Percentiles rank a stretch among this genome's conserved stretches.
Conservation (phyloP, 75 land plant genomes). For the Chamaecyparis obtusa region DNA sequence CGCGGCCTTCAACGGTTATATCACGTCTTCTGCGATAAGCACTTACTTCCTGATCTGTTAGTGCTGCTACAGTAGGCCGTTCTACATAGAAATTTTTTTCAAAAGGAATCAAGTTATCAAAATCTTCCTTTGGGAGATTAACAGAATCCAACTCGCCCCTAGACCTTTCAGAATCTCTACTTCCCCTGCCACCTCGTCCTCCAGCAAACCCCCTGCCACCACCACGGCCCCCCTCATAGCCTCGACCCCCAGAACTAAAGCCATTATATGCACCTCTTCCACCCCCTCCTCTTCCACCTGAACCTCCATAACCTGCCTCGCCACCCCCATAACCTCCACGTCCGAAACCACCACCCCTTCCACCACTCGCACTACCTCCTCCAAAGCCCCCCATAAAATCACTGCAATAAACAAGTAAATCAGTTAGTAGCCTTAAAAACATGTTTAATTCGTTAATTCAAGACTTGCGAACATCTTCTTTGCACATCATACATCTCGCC, state of each 20-base stretch:
- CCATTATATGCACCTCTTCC: conserved; percentile 16
- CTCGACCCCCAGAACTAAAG: conserved; percentile 29
- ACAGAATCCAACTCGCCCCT: conserved; percentile 70
- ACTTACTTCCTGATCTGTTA: conserved; percentile 75
- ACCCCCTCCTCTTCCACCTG: not conserved
- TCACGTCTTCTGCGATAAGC: conserved; percentile 65
- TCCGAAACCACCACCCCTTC: not conserved
- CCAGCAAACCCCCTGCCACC: conserved; percentile 34
- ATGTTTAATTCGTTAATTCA: not conserved
- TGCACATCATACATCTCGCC: not conserved
- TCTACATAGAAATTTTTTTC: conserved; percentile 95
- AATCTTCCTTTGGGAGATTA: conserved; percentile 73
- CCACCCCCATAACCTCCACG: conserved; percentile 28
- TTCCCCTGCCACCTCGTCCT: conserved; percentile 34
- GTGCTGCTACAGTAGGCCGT: conserved; percentile 65
- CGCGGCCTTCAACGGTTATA: conserved; percentile 81
- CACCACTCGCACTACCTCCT: not conserved
- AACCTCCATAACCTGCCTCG: conserved; percentile 14
- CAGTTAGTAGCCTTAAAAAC: not conserved
- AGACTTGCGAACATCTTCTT: not conserved
- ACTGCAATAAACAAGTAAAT: not conserved
- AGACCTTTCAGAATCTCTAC: conserved; percentile 25
- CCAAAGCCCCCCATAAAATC: not conserved
- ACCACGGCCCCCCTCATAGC: conserved; percentile 31
- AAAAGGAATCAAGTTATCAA: conserved; percentile 69